Evolutionary conservation across 2,329 filamentous ascomycete species (phyloP).

Genomic region (Bipolaris sorokiniana): DNA sequence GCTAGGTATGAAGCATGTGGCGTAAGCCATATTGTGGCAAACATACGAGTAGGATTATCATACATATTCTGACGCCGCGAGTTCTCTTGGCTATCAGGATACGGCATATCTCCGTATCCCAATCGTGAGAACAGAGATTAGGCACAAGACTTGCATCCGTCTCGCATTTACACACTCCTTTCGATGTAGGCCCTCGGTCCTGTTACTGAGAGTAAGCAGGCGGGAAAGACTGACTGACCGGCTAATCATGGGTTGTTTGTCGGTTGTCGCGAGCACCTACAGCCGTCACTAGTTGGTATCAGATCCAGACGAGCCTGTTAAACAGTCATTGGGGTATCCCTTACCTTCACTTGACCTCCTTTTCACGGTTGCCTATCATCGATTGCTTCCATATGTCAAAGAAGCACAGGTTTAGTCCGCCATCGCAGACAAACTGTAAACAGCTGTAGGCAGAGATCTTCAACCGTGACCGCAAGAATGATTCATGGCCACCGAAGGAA

Average conservation of each 20-base stretch:
- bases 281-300: not conserved
- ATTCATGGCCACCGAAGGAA: not conserved
- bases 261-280: not conserved
- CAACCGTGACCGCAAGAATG: not conserved
- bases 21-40: not conserved
- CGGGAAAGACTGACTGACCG: conserved; percentile 18
- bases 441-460: not conserved
- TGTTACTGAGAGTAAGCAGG: not conserved
- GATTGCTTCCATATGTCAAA: not conserved
- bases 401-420: not conserved
- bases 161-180: not conserved
- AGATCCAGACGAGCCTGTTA: not conserved
- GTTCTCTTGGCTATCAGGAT: conserved; percentile 4
- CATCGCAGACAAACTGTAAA: not conserved
- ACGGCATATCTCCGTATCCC: not conserved
- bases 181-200: not conserved
- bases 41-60: not conserved
- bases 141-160: not conserved
- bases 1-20: not conserved
- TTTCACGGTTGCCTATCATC: not conserved
- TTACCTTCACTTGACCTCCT: not conserved
- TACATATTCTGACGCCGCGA: not conserved
- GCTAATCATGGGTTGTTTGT: conserved; percentile 19
- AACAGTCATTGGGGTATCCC: not conserved
- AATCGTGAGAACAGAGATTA: not conserved